Base-by-base conservation (phyloP, 1,284 basidiomycete genomes). In the Leccinum solheimii region DNA sequence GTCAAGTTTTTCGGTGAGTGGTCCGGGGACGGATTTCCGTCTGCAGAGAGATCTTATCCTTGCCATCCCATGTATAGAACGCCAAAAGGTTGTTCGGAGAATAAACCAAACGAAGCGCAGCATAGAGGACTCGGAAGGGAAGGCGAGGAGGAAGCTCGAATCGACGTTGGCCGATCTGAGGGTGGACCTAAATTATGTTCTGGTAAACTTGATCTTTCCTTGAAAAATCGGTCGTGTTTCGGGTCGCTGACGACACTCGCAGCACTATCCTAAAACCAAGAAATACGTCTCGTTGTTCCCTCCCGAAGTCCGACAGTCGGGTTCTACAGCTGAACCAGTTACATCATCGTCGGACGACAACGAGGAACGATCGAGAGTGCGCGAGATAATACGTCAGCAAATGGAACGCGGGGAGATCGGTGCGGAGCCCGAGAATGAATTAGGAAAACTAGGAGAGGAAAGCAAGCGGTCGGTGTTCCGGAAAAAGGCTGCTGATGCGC, bases 271-370 rank as follows among this genome's bases (percentile, higher is more conserved):
- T 3, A 94, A 90, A 75, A 79, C 83, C 21, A 84, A 87, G 70
- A 95, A 92, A 79, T 96, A 95, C 73, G 87, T 95, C 50, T 88
- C 93, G 3, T 79, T 96, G 40, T 95, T 93, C 73, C 92, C 93
- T 3, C 84, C 90, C 1, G 85, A 83, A 71, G 79, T 80, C 26
- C 85, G 84, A 56, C 68, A 78, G 51, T 74, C 76, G 56, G 74
- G 77, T 61, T 59, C 68, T 54, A 36, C 64, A 45, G 48, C 67
- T 45, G 48, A 59, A 27, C 54, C 62, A 1, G 57, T 66, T 21
- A 53, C 58, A 34, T 55, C 64, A 9, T 60, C 58, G 7, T 52
- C 60, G 56, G 64, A 68, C 48, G 67, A 71, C 58, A 68, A 74
- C 32, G 64, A 74, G 56, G 66, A 82, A 52, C 80, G 91, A n/a